Base-by-base conservation (phyloP, 176 grass and related monocot species). In the Hyparrhenia diplandra region DNA sequence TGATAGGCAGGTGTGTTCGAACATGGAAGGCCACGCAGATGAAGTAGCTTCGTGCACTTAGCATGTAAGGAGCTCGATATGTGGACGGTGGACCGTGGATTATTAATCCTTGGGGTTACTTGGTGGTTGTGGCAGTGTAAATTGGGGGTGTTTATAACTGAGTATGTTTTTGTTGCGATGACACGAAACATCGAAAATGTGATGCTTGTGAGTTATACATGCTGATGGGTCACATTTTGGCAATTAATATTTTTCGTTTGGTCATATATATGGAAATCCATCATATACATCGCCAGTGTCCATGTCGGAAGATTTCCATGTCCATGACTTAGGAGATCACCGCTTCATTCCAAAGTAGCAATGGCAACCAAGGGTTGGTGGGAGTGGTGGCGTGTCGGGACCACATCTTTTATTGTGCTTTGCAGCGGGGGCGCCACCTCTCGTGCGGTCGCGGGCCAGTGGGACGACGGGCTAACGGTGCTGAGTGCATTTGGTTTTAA, bases 101-200 rank as follows among this genome's bases (percentile, higher is more conserved):
- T 14, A 42, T n/a, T 69, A 8, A 74, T 62, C 78, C 78, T 69
- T 13, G 55, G 67, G 69, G 51, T 16, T 65, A 66, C 18, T n/a
- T 36, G 71, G 30, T 39, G 39, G 49, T 52, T 34, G 67, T 57
- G 60, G 45, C 36, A 58, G 74, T 84, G 68, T 74, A 74, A 79
- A 71, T 64, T 74, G 67, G 61, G 58, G 59, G 42, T 61, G 79
- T 71, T 73, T 20, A 36, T 52, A 55, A 69, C 5, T 51, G 52
- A 70, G 83, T 62, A 36, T 47, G 73, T 69, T 77, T 84, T 83
- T 76, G 35, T 77, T 61, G 52, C 13, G 64, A 70, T 84, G 11
- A 77, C 11, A 47, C 1, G 13, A 49, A 30, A 64, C 51, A 31
- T 66, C 41, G 31, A 43, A 79, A 82, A 64, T 63, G 64, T 55